Evolutionary conservation across 495 filamentous ascomycete genomes (phyloP).

Genomic region (Penicillium robsamsonii): DNA sequence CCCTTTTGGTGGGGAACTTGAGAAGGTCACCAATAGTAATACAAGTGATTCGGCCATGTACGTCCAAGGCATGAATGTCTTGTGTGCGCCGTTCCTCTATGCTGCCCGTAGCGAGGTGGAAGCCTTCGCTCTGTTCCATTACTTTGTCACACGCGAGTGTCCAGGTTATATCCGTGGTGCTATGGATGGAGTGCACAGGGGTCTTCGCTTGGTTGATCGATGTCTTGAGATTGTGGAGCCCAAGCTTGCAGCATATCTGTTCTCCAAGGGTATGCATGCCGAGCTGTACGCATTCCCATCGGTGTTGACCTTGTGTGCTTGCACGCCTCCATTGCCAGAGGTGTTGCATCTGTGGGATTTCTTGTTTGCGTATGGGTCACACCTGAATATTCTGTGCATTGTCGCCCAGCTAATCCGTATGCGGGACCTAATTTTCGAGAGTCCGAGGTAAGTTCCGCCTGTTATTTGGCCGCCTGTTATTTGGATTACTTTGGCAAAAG

Average conservation of each 20-base stretch:
- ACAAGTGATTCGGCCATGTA: slow-evolving; percentile 73
- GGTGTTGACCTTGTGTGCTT: slow-evolving; percentile 90
- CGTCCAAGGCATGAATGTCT: slow-evolving; percentile 99
- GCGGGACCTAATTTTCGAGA: slow-evolving; percentile 75
- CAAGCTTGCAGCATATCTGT: slow-evolving; percentile 78
- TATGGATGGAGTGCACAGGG: slow-evolving; percentile 96
- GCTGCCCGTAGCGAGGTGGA: slow-evolving; percentile 92
- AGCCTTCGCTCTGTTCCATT: slow-evolving; percentile 87
- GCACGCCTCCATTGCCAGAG: slow-evolving; percentile 94
- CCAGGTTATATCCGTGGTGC: slow-evolving; percentile 92
- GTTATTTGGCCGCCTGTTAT: neutral
- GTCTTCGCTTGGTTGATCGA: slow-evolving; percentile 84
- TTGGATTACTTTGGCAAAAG: slow-evolving; percentile 7
- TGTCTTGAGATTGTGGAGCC: slow-evolving; percentile 87
- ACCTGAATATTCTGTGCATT: slow-evolving; percentile 94
- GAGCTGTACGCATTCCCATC: slow-evolving; percentile 98
- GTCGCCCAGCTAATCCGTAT: slow-evolving; percentile 93
- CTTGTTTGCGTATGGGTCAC: slow-evolving; percentile 89
- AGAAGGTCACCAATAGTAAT: slow-evolving; percentile 16
- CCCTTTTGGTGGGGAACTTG: slow-evolving; percentile 7
- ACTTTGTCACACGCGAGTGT: slow-evolving; percentile 82
- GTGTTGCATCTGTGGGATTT: slow-evolving; percentile 98
- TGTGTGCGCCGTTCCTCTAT: slow-evolving; percentile 96
- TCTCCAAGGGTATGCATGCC: slow-evolving; percentile 80
- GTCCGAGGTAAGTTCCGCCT: slow-evolving; percentile 65